These are phyloP conservation scores for Yamadazyma oceani DNA, from an alignment of 1,139 yeast genomes.

Conservation along the genomic window DNA sequence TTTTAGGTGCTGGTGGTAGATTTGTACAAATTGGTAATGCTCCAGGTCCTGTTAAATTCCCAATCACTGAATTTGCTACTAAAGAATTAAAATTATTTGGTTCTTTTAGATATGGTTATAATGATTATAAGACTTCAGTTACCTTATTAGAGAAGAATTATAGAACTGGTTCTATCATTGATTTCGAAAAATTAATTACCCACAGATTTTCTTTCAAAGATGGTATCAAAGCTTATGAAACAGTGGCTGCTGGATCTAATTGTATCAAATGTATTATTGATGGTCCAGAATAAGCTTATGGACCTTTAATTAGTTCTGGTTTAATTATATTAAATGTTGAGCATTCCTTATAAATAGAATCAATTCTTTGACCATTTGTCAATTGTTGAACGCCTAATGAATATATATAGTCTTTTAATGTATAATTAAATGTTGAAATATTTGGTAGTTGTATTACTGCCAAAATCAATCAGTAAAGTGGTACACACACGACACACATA, in stretches of 20 bases:
- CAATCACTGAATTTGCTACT: conserved; percentile 68
- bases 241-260: conserved; percentile 50
- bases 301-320: too few species aligned
- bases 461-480: too few species aligned
- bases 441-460: too few species aligned
- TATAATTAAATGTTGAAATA: conserved; percentile 2
- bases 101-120: conserved; percentile 77
- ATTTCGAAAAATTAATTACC: conserved; percentile 64
- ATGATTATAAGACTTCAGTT: conserved; percentile 77
- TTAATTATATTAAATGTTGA: too few species aligned
- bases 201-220: conserved; percentile 74
- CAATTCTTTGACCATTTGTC: background rate
- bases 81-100: conserved; percentile 74
- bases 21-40: conserved; percentile 82
- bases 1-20: conserved; percentile 61
- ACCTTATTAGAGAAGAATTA: conserved; percentile 61
- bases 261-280: conserved; percentile 48
- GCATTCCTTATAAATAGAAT: background rate
- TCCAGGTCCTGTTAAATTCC: conserved; percentile 63
- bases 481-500: too few species aligned
- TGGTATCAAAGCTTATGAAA: conserved; percentile 79
- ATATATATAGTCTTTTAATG: conserved; percentile 1
- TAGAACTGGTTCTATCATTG: conserved; percentile 56
- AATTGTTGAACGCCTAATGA: conserved; percentile 1
- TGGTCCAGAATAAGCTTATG: conserved; percentile 38